Evolutionary conservation across 805 yeast genomes (phyloP).

Genomic region (Candida multigemmis): DNA sequence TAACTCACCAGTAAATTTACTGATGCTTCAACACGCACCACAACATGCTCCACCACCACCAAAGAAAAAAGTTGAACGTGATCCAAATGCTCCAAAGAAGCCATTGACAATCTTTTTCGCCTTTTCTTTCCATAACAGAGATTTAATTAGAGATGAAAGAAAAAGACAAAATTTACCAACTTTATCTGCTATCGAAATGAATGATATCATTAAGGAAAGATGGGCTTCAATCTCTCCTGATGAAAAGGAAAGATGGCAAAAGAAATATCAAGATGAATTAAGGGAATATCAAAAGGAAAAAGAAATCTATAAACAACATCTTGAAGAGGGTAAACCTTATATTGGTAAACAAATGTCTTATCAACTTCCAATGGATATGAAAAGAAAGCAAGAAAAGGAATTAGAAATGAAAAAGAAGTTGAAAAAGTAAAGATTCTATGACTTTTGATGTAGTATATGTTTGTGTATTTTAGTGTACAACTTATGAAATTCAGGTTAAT

Average conservation of each 20-base stretch:
- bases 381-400: conserved; percentile 4
- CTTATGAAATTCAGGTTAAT: conserved; percentile 17
- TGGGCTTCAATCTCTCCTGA: conserved; percentile 70
- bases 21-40: conserved; percentile 4
- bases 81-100: conserved; percentile 93
- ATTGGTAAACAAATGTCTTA: conserved; percentile 2
- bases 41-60: conserved; percentile 22
- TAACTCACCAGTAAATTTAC: conserved; percentile 3
- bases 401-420: conserved; percentile 44
- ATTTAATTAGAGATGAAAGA: conserved; percentile 62
- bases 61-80: conserved; percentile 45
- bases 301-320: conserved; percentile 24
- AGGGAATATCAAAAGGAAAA: conserved; percentile 21
- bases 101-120: conserved; percentile 83
- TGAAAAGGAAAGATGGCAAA: conserved; percentile 66
- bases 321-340: conserved; percentile 9
- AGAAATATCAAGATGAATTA: conserved; percentile 41
- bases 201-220: conserved; percentile 65
- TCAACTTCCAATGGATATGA: conserved; percentile 2
- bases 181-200: conserved; percentile 66
- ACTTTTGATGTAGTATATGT: conserved; percentile 1
- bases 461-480: conserved; percentile 2
- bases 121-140: conserved; percentile 68
- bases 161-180: conserved; percentile 47
- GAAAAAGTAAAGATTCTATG: conserved; percentile 17